A percentile compares a stretch with the other conserved stretches of the same genome.
These are phyloP conservation scores for Trichocomaceae sp. DNA, from an alignment of 2,329 filamentous ascomycete genomes.

Conservation along the genomic window DNA sequence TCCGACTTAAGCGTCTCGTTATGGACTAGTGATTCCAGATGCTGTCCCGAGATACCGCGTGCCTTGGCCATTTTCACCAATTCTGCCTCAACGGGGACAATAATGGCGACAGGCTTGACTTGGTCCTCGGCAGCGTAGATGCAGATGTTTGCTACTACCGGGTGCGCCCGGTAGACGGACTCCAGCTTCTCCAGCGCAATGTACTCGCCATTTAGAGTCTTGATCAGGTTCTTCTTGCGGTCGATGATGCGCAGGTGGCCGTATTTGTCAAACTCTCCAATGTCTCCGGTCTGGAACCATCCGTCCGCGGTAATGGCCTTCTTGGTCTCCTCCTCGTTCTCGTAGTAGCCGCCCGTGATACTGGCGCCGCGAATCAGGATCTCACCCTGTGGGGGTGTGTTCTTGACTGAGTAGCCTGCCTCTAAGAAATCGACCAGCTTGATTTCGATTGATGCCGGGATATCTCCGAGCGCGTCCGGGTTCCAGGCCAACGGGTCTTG, in stretches of 20 bases:
- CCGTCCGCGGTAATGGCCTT: conserved; percentile 73
- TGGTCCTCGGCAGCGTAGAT: conserved; percentile 71
- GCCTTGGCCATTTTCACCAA: conserved; percentile 51
- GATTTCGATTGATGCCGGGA: conserved; percentile 70
- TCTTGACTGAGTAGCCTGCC: conserved; percentile 72
- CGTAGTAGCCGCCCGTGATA: conserved; percentile 71
- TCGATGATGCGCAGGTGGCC: conserved; percentile 86
- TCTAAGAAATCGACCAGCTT: conserved; percentile 90
- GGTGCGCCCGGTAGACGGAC: conserved; percentile 74
- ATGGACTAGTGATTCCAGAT: conserved; percentile 60
- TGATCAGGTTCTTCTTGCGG: conserved; percentile 96
- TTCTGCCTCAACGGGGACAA: conserved; percentile 55
- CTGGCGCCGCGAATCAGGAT: conserved; percentile 77
- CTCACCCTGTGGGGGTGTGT: conserved; percentile 78
- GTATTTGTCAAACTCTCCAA: conserved; percentile 75
- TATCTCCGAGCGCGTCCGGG: conserved; percentile 66
- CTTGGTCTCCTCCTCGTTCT: conserved; percentile 78
- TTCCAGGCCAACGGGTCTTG: conserved; percentile 78
- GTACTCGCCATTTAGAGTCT: conserved; percentile 92
- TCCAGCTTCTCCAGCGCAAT: conserved; percentile 95
- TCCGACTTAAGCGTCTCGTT: conserved; percentile 37
- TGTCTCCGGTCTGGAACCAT: conserved; percentile 97
- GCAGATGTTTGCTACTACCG: conserved; percentile 80
- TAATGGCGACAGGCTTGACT: conserved; percentile 73
- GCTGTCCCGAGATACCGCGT: conserved; percentile 57